Percentiles rank a stretch among this genome's conserved stretches.
Conservation (phyloP, 805 yeast genomes). For the Saccharomycopsis malanga region DNA sequence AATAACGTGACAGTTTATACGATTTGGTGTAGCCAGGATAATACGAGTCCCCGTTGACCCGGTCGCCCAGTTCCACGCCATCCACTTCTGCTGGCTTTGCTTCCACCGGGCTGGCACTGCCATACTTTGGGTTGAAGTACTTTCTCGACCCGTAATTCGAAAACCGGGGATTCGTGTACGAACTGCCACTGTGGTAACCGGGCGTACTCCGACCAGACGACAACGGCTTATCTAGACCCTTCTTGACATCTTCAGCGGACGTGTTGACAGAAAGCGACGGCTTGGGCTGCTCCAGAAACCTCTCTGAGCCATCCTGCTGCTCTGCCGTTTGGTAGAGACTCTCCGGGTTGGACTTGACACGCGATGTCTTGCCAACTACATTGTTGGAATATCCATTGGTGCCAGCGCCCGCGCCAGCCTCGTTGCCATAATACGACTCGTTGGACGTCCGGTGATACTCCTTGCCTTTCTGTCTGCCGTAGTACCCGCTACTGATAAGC, state of each 20-base stretch:
- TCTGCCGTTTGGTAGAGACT: background rate
- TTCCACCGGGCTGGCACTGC: background rate
- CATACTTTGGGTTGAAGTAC: constrained; percentile 6
- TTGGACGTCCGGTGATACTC: constrained; percentile 4
- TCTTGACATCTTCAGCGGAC: constrained; percentile 1
- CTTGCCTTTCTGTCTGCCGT: constrained; percentile 1
- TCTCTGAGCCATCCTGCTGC: too few relatives aligned
- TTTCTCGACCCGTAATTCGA: constrained; percentile 8
- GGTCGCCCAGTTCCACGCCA: background rate
- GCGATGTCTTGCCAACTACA: background rate
- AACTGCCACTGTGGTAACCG: constrained; percentile 6
- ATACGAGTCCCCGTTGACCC: constrained; percentile 9
- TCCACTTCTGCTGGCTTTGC: background rate
- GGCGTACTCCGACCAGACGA: constrained; percentile 13
- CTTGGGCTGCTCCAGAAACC: constrained; percentile 2
- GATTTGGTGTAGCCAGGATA: constrained; percentile 6
- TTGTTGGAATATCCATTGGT: background rate
- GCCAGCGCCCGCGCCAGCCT: background rate
- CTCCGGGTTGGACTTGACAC: constrained; percentile 10
- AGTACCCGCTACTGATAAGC: constrained; percentile 2
- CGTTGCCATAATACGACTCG: constrained; percentile 1
- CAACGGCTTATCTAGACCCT: constrained; percentile 5
- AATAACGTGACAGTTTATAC: constrained; percentile 9
- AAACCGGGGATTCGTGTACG: constrained; percentile 5
- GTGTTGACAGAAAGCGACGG: constrained; percentile 13